phyloP scores from a whole-genome alignment of 163 green algal species.

The Volvox carteri region DNA sequence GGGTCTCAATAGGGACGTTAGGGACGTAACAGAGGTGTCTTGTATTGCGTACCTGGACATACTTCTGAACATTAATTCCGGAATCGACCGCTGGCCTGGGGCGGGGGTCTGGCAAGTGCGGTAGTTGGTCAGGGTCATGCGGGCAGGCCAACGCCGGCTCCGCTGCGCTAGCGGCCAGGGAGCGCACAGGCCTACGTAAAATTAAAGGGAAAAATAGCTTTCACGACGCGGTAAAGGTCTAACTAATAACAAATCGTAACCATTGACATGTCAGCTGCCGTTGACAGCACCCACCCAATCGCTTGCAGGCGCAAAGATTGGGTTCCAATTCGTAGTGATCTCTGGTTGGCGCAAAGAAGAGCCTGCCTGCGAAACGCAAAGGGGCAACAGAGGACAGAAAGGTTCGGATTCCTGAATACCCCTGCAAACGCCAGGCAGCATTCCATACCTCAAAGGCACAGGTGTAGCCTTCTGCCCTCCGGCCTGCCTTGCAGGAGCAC shows the following conservation, averaged over 20 bases:
- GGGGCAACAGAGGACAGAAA: background rate
- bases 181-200: background rate
- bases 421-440: background rate
- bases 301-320: background rate
- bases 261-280: background rate
- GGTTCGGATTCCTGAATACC: background rate
- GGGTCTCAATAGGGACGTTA: background rate
- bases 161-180: constrained; percentile 5
- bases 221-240: too few species aligned
- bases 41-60: constrained; percentile 41
- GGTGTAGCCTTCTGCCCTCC: background rate
- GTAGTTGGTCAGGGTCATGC: constrained; percentile 24
- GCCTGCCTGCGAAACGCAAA: background rate
- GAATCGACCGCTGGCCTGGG: constrained; percentile 24
- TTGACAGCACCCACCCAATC: background rate
- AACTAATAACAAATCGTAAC: background rate
- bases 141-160: constrained; percentile 12
- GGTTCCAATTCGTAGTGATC: background rate
- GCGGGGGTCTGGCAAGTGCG: constrained; percentile 47
- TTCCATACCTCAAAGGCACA: background rate
- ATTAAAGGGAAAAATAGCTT: background rate
- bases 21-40: too few species aligned
- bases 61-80: constrained; percentile 57
- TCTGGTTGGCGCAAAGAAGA: background rate
- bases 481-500: background rate